Evolutionary conservation across 1,139 yeast genomes (phyloP).

Genomic region (Yamadazyma oceani): DNA sequence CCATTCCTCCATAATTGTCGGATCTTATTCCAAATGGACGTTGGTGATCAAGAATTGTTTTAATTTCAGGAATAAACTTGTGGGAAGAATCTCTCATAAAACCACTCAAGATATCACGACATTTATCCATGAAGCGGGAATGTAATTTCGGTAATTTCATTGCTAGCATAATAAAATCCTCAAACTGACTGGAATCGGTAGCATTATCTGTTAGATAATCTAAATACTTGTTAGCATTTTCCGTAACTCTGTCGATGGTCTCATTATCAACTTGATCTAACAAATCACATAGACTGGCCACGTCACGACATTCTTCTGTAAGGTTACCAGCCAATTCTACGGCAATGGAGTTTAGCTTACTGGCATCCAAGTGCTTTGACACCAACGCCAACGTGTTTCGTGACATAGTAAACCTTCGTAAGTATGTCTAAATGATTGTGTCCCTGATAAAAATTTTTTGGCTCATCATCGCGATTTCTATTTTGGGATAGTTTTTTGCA

Average conservation of each 20-base stretch:
- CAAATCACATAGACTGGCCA: conserved; percentile 36
- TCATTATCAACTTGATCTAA: conserved; percentile 27
- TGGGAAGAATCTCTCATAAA: conserved; percentile 18
- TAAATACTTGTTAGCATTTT: conserved; percentile 23
- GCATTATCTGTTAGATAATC: conserved; percentile 8
- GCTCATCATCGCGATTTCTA: too few species aligned
- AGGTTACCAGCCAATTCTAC: conserved; percentile 20
- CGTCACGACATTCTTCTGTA: conserved; percentile 14
- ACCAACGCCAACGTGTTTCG: conserved; percentile 15
- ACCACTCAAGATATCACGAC: conserved; percentile 14
- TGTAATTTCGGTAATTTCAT: conserved; percentile 22
- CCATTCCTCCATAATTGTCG: too few species aligned
- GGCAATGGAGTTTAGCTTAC: conserved; percentile 27
- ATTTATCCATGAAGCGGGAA: conserved; percentile 16
- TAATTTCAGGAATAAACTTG: conserved; percentile 23
- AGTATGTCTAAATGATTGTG: too few species aligned
- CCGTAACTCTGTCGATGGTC: conserved; percentile 20
- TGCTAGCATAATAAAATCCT: conserved; percentile 18
- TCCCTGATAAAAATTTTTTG: too few species aligned
- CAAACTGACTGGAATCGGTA: conserved; percentile 13
- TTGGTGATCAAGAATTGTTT: not conserved
- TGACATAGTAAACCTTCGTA: too few species aligned
- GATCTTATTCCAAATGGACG: too few species aligned
- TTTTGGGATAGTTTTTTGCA: too few species aligned
- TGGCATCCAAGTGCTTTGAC: conserved; percentile 28